Conservation (phyloP, 257 asterid genomes). For the Przewalskia tangutica region DNA sequence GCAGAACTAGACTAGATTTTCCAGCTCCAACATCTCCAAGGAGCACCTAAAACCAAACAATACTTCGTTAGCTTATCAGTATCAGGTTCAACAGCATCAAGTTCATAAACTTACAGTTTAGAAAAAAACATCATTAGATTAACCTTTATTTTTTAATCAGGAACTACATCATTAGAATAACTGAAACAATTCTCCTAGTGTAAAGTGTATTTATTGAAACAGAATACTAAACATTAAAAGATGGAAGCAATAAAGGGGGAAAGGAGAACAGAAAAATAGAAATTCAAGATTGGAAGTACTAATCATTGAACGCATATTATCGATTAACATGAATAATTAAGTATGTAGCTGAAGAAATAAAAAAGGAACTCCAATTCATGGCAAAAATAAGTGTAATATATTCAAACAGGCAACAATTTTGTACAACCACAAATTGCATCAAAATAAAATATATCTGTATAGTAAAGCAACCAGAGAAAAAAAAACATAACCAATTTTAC, state of each 20-base stretch:
- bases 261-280: neutral
- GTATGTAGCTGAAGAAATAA: neutral
- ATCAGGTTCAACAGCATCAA: neutral
- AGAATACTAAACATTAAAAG: neutral
- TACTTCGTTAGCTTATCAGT: neutral
- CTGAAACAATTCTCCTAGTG: neutral
- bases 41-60: constrained; percentile 41
- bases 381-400: neutral
- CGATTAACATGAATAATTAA: neutral
- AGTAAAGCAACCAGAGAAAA: neutral
- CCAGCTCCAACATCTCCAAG: constrained; percentile 95
- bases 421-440: neutral
- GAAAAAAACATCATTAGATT: neutral
- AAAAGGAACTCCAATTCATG: neutral
- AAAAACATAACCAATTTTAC: neutral
- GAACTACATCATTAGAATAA: neutral
- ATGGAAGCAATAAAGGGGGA: neutral
- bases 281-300: neutral
- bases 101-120: neutral
- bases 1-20: constrained; percentile 73
- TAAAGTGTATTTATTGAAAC: neutral
- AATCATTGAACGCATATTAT: neutral
- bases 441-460: neutral
- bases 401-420: neutral
- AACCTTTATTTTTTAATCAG: neutral